Evolutionary conservation across 2,329 filamentous ascomycete genomes (phyloP), one percentile per base, ranked within the genome.

Genomic region (Pyricularia grisea): DNA sequence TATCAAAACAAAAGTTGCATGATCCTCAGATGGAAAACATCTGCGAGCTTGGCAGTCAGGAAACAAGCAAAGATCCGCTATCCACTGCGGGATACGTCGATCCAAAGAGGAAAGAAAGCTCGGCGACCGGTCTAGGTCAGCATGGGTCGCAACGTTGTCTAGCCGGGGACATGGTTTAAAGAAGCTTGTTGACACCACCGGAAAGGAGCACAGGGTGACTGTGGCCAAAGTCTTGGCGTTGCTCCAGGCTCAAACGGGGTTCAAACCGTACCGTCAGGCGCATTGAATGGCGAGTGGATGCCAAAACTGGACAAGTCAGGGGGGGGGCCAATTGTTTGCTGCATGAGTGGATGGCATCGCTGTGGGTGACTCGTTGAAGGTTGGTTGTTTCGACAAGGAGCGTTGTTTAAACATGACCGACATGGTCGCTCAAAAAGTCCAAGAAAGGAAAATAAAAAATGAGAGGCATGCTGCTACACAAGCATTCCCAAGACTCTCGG

Each of bases 211-310:
- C 58, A 27, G 23, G 50, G 23, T 23, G 58, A 61, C n/a, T 25
- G 10, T 61, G 9, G 3, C 7, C 25, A 27, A 27, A 61, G 58
- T 61, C 65, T 31, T 66, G 65, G 30, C 30, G 65, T 30, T 36
- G 65, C 65, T 66, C 65, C 65, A 66, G 65, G 30, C 65, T 66
- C 65, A 66, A 66, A 66, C 65, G 36, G 65, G 31, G 23, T 23
- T 66, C 31, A 36, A 66, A 66, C 23, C 27, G 28, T 28, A n/a
- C 58, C 27, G 23, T 1, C 11, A 61, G 17, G 9, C 9, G 42
- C 42, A 50, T 50, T 50, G 20, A 9, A 61, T 25, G 12, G 58
- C n/a, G 23, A 25, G 58, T 61, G 58, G 25, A 61, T 61, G 58
- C 58, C 58, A 23, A 36, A 27, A n/a, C 58, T 27, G 14, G 6